Conservation (phyloP, 768 basidiomycete species). For the Boletus rex-veris region DNA sequence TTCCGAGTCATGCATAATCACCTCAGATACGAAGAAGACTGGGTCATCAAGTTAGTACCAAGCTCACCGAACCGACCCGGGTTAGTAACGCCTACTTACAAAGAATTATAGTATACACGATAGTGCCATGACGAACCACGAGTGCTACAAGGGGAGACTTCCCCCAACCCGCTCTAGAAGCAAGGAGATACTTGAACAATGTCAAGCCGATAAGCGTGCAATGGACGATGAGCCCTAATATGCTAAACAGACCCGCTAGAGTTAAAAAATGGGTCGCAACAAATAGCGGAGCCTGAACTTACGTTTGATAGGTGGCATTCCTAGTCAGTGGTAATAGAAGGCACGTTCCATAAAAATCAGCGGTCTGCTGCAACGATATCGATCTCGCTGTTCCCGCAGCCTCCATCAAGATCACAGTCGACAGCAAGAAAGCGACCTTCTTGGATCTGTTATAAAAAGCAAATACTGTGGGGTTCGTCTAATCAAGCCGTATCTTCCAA, state of each 20-base stretch:
- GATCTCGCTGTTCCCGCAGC: not conserved
- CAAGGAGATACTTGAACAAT: constrained; percentile 16
- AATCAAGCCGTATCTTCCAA: not conserved
- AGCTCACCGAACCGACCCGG: not conserved
- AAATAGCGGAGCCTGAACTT: not conserved
- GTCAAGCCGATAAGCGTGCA: constrained; percentile 16
- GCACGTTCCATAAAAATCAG: constrained; percentile 1
- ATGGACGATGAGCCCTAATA: constrained; percentile 13
- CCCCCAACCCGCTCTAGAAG: constrained; percentile 11
- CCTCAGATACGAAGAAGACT: constrained; percentile 4
- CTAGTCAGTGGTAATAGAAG: not conserved
- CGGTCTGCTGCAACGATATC: not conserved
- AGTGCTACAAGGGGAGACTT: constrained; percentile 20
- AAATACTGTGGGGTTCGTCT: constrained; percentile 8
- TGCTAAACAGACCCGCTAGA: not conserved
- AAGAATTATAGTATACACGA: not conserved
- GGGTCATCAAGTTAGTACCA: not conserved
- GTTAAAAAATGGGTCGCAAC: not conserved
- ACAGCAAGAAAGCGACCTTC: constrained; percentile 7
- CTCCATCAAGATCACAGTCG: constrained; percentile 2
- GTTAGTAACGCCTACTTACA: constrained; percentile 7
- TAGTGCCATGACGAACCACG: constrained; percentile 14
- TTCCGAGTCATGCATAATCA: not conserved
- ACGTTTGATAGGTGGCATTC: constrained; percentile 4
- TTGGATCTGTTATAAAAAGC: constrained; percentile 20